phyloP scores from a whole-genome alignment of 495 filamentous ascomycete species.

The Daldinia concentrica region DNA sequence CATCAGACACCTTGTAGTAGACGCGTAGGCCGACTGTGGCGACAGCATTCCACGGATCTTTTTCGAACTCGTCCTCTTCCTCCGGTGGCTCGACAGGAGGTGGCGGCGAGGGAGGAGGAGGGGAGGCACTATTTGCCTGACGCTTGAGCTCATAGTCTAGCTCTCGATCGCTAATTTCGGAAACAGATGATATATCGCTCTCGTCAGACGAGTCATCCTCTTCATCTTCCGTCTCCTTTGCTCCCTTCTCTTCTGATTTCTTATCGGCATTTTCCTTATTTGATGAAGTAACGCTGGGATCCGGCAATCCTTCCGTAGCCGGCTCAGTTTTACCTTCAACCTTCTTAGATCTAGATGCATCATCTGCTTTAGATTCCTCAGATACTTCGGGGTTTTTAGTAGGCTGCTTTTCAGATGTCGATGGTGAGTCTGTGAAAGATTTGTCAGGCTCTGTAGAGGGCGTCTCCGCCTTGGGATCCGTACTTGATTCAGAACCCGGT shows the following conservation, averaged over 20 bases:
- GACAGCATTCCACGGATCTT: conserved; percentile 86
- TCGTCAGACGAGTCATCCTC: conserved; percentile 47
- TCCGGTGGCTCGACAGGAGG: conserved; percentile 4
- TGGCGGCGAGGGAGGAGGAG: conserved; percentile 15
- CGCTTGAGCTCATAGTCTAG: conserved; percentile 46
- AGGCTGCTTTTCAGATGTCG: conserved; percentile 4
- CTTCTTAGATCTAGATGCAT: conserved; percentile 5
- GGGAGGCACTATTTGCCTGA: neutral
- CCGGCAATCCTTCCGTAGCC: conserved; percentile 3
- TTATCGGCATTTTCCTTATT: conserved; percentile 29
- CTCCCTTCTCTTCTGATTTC: conserved; percentile 1
- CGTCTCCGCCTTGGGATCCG: neutral
- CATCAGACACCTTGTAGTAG: conserved; percentile 68
- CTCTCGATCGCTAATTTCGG: conserved; percentile 49
- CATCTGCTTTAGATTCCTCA: conserved; percentile 8
- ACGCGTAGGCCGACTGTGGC: conserved; percentile 81
- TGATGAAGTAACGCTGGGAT: neutral
- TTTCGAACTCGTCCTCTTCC: conserved; percentile 55
- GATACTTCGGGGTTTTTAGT: conserved; percentile 2
- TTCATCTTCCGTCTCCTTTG: conserved; percentile 34
- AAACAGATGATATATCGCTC: conserved; percentile 48
- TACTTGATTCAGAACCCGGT: conserved; percentile 23
- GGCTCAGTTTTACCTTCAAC: conserved; percentile 6
- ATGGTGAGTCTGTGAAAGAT: neutral
- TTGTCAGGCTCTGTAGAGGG: conserved; percentile 20